phyloP scores from a whole-genome alignment of 2,329 filamentous ascomycete genomes.

The Fusarium setosum region DNA sequence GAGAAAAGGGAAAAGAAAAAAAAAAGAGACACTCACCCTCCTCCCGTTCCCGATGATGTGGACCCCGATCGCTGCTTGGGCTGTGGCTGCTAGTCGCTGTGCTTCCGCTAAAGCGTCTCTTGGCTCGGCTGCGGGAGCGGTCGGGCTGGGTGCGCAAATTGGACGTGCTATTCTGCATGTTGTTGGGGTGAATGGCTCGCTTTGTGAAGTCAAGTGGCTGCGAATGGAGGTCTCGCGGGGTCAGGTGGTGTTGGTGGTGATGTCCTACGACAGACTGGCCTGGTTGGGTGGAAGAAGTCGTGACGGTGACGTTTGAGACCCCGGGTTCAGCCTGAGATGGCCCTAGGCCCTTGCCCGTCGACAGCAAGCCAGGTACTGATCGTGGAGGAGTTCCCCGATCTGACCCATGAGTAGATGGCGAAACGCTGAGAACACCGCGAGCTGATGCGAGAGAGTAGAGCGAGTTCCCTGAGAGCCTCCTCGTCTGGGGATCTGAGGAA shows the following conservation, averaged over 20 bases:
- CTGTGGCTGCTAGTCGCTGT: slow-evolving; percentile 86
- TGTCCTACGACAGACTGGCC: slow-evolving; percentile 55
- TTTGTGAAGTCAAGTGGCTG: slow-evolving; percentile 59
- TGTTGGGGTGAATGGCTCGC: slow-evolving; percentile 53
- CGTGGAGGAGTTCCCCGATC: slow-evolving; percentile 58
- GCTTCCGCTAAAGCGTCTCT: slow-evolving; percentile 83
- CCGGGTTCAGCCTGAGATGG: slow-evolving; percentile 62
- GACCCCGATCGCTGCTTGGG: slow-evolving; percentile 75
- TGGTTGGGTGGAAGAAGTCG: slow-evolving; percentile 57
- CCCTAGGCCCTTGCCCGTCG: slow-evolving; percentile 55
- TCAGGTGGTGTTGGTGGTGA: slow-evolving; percentile 54
- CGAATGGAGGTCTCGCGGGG: slow-evolving; percentile 54
- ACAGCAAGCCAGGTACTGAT: slow-evolving; percentile 58
- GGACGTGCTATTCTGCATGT: slow-evolving; percentile 46
- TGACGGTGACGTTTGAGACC: slow-evolving; percentile 64
- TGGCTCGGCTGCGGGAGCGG: slow-evolving; percentile 74
- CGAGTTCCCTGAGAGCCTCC: slow-evolving; percentile 79
- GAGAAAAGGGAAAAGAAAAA: background rate
- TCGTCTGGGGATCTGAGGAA: slow-evolving; percentile 64
- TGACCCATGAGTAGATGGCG: slow-evolving; percentile 64
- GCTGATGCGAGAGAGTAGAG: slow-evolving; percentile 76
- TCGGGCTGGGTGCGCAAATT: slow-evolving; percentile 60
- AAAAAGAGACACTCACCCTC: slow-evolving; percentile 53
- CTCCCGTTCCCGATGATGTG: slow-evolving; percentile 67
- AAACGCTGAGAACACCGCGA: slow-evolving; percentile 60